phyloP scores from a whole-genome alignment of 345 rosid species.

The Turritis glabra region DNA sequence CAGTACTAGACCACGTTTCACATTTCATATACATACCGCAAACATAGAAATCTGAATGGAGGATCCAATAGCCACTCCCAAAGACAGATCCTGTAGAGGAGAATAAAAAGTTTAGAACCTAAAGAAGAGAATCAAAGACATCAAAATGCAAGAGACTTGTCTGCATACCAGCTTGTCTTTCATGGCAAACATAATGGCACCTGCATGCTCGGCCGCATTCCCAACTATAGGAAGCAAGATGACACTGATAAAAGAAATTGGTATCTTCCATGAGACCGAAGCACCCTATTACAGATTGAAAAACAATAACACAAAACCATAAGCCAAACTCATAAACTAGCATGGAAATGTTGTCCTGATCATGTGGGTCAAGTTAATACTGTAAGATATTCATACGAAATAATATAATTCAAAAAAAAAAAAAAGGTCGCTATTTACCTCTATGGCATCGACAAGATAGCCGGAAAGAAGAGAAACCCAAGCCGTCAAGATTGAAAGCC shows the following conservation, averaged over 20 bases:
- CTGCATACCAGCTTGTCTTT: conserved; percentile 85
- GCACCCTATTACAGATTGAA: conserved; percentile 55
- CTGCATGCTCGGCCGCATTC: conserved; percentile 95
- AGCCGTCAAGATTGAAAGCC: conserved; percentile 85
- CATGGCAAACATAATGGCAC: conserved; percentile 96
- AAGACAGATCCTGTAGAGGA: conserved; percentile 71
- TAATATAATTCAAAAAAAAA: neutral
- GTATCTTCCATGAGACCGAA: conserved; percentile 70
- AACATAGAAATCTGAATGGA: conserved; percentile 97
- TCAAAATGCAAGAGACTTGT: conserved; percentile 24
- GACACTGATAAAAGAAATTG: conserved; percentile 86
- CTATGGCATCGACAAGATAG: conserved; percentile 84
- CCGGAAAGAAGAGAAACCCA: conserved; percentile 91
- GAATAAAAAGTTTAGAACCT: neutral
- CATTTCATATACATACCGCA: conserved; percentile 57
- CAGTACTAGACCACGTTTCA: neutral
- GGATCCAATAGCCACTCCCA: conserved; percentile 98
- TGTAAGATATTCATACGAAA: neutral
- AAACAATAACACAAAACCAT: conserved; percentile 13
- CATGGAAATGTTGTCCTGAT: neutral
- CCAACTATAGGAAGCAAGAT: conserved; percentile 97
- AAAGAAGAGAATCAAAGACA: neutral
- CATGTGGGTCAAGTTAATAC: neutral
- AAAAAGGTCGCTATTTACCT: conserved; percentile 44
- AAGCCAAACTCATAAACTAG: conserved; percentile 6